Evolutionary conservation across 2,329 filamentous ascomycete genomes (phyloP), one percentile per base, ranked within the genome.

Genomic region (Blastomyces gilchristii): DNA sequence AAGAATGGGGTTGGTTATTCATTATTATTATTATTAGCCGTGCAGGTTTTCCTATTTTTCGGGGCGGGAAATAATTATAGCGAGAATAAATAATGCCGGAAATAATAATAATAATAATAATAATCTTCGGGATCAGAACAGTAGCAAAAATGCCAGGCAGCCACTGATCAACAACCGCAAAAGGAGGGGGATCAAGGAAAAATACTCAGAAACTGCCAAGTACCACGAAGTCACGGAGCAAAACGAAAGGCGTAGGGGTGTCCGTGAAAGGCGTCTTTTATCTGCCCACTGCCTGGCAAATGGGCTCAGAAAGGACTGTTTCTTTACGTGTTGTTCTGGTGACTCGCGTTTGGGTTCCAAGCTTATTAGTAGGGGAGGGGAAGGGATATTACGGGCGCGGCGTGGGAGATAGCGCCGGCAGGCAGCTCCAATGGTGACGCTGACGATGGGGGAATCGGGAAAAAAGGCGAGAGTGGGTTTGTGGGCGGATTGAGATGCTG

Each of bases 1-100:
- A 58, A 18, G 60, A 62, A 45, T 64, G 64, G 47, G 64, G 64
- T 53, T 66, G 65, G 41, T 67, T 67, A 63, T 65, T 67, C 22
- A 47, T 61, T 41, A 39, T 53, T 22, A 22, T 22, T 22, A 22
- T 22, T 53, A 47, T 53, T 53, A 47, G 41, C 53, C 4, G 14
- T 34, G n/a, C 18, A 57, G 39, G 25, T 57, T 25, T 1, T n/a
- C 7, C 18, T 57, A 18, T 53, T 3, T 39, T 3, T 7, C 7
- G 8, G 47, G 7, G 9, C 9, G 47, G 47, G n/a, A 39, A 39
- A 12, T 18, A 39, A 18, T 56, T 37, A 34, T 34, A 18, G 52
- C 28, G 53, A 31, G 34, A 41, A 56, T n/a, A 22, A 34, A 7
- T 56, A 18, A 56, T 22, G 3, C 49, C 34, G 4, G 53, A 4